A percentile compares a stretch with the other conserved stretches of the same genome.
Evolutionary conservation across 768 basidiomycete species (phyloP).

Genomic region (Suillus subalutaceus): DNA sequence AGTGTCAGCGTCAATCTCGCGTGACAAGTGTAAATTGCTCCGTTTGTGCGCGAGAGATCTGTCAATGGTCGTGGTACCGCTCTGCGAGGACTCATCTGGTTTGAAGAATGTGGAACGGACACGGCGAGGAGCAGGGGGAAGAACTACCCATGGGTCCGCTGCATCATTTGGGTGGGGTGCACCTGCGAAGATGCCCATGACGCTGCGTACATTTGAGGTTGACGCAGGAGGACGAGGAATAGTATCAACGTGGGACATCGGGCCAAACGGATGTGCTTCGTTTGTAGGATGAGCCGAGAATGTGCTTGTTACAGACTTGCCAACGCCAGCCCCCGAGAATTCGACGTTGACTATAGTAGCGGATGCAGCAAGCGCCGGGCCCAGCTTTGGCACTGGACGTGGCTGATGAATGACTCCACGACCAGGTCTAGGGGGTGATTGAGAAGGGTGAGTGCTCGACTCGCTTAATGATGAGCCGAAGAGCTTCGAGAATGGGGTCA

Average conservation of each 20-base stretch:
- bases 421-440: conserved; percentile 32
- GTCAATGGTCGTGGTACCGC: conserved; percentile 28
- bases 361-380: conserved; percentile 84
- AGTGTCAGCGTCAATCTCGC: conserved; percentile 61
- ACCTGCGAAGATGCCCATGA: conserved; percentile 94
- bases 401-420: conserved; percentile 27
- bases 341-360: conserved; percentile 95
- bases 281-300: conserved; percentile 33
- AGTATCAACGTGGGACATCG: conserved; percentile 18
- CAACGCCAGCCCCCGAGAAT: conserved; percentile 75
- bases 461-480: conserved; percentile 51
- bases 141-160: conserved; percentile 74
- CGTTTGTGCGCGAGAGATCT: conserved; percentile 24
- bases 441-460: conserved; percentile 12
- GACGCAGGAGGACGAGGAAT: conserved; percentile 17
- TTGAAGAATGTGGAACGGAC: conserved; percentile 27
- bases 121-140: conserved; percentile 47
- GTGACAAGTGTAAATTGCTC: conserved; percentile 46
- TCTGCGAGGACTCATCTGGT: conserved; percentile 21
- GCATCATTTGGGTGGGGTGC: conserved; percentile 54
- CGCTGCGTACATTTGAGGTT: conserved; percentile 32
- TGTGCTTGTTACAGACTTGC: conserved; percentile 55
- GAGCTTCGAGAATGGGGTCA: conserved; percentile 83
- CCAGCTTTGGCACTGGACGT: conserved; percentile 76
- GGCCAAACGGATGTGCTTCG: conserved; percentile 13